Conservation (phyloP, 1,139 yeast genomes). For the Hemisphaericaspora lyxosophila region DNA sequence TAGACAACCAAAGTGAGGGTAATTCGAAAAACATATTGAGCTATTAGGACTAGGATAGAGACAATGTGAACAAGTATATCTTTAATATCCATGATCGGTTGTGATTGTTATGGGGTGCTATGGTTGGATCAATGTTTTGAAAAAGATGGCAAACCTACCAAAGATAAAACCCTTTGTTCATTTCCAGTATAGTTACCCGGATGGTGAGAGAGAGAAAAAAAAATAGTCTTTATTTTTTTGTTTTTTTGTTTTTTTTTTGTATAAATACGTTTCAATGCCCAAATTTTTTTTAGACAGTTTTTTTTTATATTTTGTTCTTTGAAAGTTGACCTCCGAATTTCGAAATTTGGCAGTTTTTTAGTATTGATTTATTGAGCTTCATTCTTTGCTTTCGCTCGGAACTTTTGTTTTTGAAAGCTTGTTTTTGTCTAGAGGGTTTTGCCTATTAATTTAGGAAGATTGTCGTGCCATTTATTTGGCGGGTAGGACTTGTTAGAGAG, state of each 20-base stretch:
- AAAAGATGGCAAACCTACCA: no score
- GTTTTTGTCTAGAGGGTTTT: conserved; percentile 21
- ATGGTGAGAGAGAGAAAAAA: background rate
- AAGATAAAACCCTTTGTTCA: no score
- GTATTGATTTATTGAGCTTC: conserved; percentile 11
- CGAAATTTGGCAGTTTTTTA: conserved; percentile 33
- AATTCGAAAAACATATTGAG: conserved; percentile 17
- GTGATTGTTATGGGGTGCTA: no score
- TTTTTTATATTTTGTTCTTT: conserved; percentile 20
- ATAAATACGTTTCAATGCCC: conserved; percentile 1
- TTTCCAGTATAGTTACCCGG: conserved; percentile 10
- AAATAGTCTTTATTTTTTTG: no score
- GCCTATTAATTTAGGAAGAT: conserved; percentile 57
- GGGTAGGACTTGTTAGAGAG: conserved; percentile 18
- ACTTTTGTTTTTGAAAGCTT: conserved; percentile 16
- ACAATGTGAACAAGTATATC: conserved; percentile 16
- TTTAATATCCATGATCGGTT: conserved; percentile 12
- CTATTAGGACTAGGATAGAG: conserved; percentile 14
- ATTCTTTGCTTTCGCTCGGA: background rate
- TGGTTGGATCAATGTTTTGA: no score
- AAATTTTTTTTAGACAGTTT: conserved; percentile 7
- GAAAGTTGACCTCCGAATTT: conserved; percentile 43
- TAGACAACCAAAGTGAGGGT: conserved; percentile 16
- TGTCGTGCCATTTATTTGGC: conserved; percentile 11
- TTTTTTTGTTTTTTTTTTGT: no score